Base-by-base conservation (phyloP, 2,329 filamentous ascomycete species). In the Penicillium crustosum region DNA sequence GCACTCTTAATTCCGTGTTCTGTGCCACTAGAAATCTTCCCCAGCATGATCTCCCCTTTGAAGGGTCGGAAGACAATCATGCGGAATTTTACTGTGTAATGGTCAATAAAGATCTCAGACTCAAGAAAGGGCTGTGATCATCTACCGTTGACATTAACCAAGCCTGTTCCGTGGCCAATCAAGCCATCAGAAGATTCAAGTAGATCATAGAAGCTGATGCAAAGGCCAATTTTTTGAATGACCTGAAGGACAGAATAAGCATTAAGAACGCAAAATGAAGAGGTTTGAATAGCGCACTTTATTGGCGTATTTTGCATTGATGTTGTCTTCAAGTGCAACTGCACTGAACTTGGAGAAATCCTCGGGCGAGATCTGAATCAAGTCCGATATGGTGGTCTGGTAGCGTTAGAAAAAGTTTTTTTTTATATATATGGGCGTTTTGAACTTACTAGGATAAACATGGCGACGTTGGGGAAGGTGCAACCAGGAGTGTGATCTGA, bases 291-390 rank as follows among this genome's bases (percentile, higher is more conserved):
- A 9, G 50, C 64, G 39, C 51, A 91, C 89, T 77, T 93, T 94
- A 78, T 99, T 97, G 59, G 93, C 87, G 76, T 97, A 99, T 78
- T 99, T 99, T 62, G 87, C 83, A 74, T 99, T 97, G 78, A 99
- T 94, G 69, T 94, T 94, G 78, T 99, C 93, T 77, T 97, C 92
- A 62, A 99, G 91, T 1, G 92, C 91, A 62, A 92, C 84, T 33
- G 86, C 84, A 70, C 90, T 95, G 63, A 77, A 76, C 75, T 94
- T 94, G 60, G 87, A 84, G 72, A 97, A 96, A 72, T 97, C 90
- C 69, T 91, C 85, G 1, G 94, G 94, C 33, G 86, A 83, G 77
- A 99, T 95, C 77, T 96, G 91, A 66, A 99, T 91, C 67, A 99
- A 83, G 80, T 99, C 94, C 67, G 92, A 89, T 68, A 99, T 87